Percentiles rank a stretch among this genome's conserved stretches.
These are phyloP conservation scores for Metschnikowia sp. DNA, from an alignment of 805 yeast genomes.

Conservation along the genomic window DNA sequence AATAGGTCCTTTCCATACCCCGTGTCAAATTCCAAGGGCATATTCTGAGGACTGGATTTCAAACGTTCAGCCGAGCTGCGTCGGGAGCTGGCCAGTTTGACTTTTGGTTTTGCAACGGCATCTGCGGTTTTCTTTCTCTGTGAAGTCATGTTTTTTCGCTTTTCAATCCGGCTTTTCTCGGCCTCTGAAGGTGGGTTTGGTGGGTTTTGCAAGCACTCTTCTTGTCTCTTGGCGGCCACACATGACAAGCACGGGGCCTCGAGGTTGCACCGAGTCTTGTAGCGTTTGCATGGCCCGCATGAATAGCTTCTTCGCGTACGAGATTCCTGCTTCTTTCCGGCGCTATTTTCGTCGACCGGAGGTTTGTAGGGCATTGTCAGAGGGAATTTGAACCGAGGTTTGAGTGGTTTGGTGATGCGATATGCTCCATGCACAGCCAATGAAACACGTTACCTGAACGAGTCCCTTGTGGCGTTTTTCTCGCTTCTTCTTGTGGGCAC, in stretches of 20 bases:
- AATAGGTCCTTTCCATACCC: constrained; percentile 4
- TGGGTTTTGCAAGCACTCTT: constrained; percentile 38
- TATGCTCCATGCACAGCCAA: constrained; percentile 5
- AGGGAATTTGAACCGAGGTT: no score
- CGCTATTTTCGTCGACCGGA: not conserved
- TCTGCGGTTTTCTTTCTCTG: constrained; percentile 1
- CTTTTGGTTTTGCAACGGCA: not conserved
- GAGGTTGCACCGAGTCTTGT: constrained; percentile 53
- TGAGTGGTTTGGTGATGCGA: not conserved
- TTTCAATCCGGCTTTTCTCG: constrained; percentile 30
- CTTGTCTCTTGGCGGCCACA: constrained; percentile 32
- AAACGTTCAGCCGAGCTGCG: not conserved
- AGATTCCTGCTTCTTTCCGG: constrained; percentile 3
- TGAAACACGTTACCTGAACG: not conserved
- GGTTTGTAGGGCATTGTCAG: constrained; percentile 4
- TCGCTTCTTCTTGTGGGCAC: no score
- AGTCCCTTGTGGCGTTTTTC: no score
- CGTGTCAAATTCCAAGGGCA: no score
- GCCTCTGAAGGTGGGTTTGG: constrained; percentile 45
- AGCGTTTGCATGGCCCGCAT: constrained; percentile 55
- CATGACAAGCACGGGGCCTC: constrained; percentile 48
- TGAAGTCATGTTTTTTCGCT: constrained; percentile 23
- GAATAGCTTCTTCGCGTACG: constrained; percentile 46
- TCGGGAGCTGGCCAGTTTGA: not conserved
- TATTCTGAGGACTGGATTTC: no score